Conservation (phyloP, 1,284 basidiomycete genomes). For the Stygiomarasmius scandens region DNA sequence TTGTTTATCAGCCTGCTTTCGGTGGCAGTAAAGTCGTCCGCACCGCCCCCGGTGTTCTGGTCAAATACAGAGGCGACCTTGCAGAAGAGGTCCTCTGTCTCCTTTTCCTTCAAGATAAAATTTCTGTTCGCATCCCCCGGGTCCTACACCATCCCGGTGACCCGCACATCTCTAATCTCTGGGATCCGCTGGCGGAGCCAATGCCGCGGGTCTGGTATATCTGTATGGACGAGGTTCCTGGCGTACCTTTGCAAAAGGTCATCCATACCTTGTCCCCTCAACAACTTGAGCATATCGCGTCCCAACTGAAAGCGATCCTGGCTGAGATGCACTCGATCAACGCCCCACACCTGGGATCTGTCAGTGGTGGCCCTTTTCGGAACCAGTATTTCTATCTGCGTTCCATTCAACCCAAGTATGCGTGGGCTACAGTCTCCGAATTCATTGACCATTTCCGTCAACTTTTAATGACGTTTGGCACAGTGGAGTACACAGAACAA, state of each 20-base stretch:
- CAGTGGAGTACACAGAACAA: conserved; percentile 8
- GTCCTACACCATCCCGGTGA: conserved; percentile 9
- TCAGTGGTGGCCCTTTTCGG: conserved; percentile 6
- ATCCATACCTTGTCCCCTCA: conserved; percentile 8
- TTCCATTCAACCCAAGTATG: conserved; percentile 1
- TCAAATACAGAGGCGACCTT: conserved; percentile 11
- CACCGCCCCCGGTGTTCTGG: conserved; percentile 2
- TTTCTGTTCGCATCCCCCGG: conserved; percentile 6
- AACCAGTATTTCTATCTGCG: conserved; percentile 8
- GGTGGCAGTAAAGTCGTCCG: conserved; percentile 12
- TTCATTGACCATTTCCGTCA: conserved; percentile 10
- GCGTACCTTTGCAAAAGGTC: conserved; percentile 5
- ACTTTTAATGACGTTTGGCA: conserved; percentile 6
- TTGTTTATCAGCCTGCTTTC: conserved; percentile 6
- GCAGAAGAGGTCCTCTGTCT: conserved; percentile 9
- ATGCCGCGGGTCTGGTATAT: conserved; percentile 9
- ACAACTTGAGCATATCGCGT: conserved; percentile 5
- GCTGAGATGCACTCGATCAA: conserved; percentile 7
- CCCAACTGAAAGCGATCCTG: conserved; percentile 6
- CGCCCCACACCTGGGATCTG: not conserved
- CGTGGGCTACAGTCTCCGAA: conserved; percentile 4
- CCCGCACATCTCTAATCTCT: not conserved
- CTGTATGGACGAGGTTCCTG: conserved; percentile 10
- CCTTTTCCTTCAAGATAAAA: not conserved
- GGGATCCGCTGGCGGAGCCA: conserved; percentile 8